Conservation (phyloP, 805 yeast species). For the Candida rishiriensis region DNA sequence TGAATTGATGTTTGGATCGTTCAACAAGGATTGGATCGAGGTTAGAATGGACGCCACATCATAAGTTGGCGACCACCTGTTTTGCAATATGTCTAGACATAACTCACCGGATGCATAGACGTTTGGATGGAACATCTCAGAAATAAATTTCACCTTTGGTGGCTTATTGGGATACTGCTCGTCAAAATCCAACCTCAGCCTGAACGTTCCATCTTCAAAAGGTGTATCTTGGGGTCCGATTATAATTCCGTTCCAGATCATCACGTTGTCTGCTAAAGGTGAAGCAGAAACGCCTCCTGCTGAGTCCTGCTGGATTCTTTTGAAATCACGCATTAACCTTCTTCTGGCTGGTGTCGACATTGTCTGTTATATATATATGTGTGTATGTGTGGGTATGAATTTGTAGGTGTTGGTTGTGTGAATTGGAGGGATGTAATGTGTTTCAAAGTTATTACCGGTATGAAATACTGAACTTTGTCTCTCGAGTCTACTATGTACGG, state of each 20-base stretch:
- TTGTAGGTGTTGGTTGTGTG: background rate
- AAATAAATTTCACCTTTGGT: slow-evolving; percentile 83
- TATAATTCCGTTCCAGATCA: slow-evolving; percentile 97
- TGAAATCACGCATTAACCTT: slow-evolving; percentile 97
- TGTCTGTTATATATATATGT: slow-evolving; percentile 2
- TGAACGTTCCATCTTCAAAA: slow-evolving; percentile 95
- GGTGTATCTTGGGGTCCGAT: slow-evolving; percentile 98
- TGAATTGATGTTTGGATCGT: slow-evolving; percentile 93
- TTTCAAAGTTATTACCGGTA: background rate
- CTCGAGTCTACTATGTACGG: no score
- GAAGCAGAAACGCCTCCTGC: slow-evolving; percentile 98
- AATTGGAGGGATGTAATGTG: background rate
- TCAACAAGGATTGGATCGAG: slow-evolving; percentile 83
- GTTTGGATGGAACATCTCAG: slow-evolving; percentile 97
- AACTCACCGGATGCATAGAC: slow-evolving; percentile 94
- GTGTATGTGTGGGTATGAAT: background rate
- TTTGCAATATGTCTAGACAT: slow-evolving; percentile 92
- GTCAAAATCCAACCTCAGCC: slow-evolving; percentile 80
- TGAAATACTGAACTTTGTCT: no score
- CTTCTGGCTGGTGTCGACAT: slow-evolving; percentile 99
- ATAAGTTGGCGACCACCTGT: slow-evolving; percentile 97
- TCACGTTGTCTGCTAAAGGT: slow-evolving; percentile 93
- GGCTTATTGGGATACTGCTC: slow-evolving; percentile 98
- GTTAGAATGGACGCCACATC: slow-evolving; percentile 95
- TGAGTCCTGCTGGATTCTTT: slow-evolving; percentile 97